A percentile compares a stretch with the other conserved stretches of the same genome.
Evolutionary conservation across 768 basidiomycete genomes (phyloP).

Genomic region (Lactarius trivialis): DNA sequence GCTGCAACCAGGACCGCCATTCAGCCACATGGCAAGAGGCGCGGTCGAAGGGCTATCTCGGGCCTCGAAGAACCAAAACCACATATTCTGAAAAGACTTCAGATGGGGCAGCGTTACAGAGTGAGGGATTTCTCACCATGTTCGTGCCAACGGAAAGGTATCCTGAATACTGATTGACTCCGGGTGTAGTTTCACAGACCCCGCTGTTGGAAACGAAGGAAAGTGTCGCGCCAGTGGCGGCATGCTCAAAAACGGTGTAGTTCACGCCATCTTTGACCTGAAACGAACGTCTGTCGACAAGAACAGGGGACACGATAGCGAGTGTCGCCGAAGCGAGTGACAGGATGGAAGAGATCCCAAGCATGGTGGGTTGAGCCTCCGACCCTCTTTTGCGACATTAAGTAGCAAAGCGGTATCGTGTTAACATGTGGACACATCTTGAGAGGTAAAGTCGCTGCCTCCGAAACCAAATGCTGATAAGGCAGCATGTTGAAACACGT

Average conservation of each 20-base stretch:
- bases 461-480: no score
- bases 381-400: not conserved
- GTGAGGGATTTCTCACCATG: not conserved
- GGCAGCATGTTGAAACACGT: no score
- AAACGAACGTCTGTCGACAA: no score
- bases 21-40: constrained; percentile 9
- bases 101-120: not conserved
- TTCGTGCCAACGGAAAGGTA: not conserved
- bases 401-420: no score
- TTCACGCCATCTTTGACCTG: not conserved
- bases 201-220: not conserved
- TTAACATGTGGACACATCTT: no score
- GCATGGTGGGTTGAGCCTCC: not conserved
- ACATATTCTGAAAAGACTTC: not conserved
- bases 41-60: not conserved
- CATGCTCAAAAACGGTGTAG: not conserved
- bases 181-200: not conserved
- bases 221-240: not conserved
- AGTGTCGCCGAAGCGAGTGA: not conserved
- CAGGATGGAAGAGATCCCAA: not conserved
- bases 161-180: not conserved
- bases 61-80: constrained; percentile 13
- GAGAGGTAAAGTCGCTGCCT: no score
- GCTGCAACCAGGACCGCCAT: constrained; percentile 6
- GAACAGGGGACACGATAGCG: no score